phyloP scores from a whole-genome alignment of 129 eudicot species.

The Tagetes patula region DNA sequence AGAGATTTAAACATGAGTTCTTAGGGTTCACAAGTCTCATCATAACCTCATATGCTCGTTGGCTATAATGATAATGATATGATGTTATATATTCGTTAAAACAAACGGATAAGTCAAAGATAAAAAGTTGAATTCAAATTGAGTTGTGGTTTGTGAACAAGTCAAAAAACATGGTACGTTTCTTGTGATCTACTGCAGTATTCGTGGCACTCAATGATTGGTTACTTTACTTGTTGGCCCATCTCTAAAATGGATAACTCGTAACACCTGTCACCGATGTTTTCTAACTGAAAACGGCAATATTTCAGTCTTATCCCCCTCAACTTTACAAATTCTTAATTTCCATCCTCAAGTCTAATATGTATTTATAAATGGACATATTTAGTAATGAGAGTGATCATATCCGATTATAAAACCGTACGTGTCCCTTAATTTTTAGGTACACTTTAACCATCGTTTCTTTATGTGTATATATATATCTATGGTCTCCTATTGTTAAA shows the following conservation, averaged over 20 bases:
- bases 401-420: too few species aligned
- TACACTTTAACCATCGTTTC: too few species aligned
- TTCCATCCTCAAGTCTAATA: neutral
- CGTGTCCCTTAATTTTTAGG: too few species aligned
- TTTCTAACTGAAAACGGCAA: conserved; percentile 29
- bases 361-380: too few species aligned
- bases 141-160: conserved; percentile 27
- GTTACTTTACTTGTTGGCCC: conserved; percentile 23
- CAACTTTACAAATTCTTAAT: conserved; percentile 2
- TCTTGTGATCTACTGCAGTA: conserved; percentile 41
- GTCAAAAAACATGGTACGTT: conserved; percentile 29
- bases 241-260: conserved; percentile 15
- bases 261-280: conserved; percentile 32
- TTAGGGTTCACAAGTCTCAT: too few species aligned
- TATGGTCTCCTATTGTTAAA: too few species aligned
- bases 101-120: conserved; percentile 22
- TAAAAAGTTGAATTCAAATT: conserved; percentile 20
- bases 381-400: too few species aligned
- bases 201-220: conserved; percentile 41
- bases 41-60: too few species aligned
- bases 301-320: neutral
- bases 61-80: too few species aligned
- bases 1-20: too few species aligned
- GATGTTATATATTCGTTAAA: neutral
- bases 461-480: too few species aligned